Base-by-base conservation (phyloP, 1,139 yeast genomes). In the Sugiyamaella pinicola region DNA sequence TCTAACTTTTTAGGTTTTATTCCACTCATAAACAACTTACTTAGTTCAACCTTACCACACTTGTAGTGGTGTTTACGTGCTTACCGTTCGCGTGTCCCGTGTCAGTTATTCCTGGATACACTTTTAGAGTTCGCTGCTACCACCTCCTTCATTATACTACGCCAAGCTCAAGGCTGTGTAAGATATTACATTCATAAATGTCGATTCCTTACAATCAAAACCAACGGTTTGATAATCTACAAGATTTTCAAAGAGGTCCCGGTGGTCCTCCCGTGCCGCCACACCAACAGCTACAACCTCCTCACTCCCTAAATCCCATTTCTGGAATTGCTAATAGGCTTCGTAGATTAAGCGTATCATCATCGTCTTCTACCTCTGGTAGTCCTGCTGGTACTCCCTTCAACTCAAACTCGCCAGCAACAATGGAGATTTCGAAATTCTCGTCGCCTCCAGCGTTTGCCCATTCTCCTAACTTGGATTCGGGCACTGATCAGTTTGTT, bases 371-470 rank as follows among this genome's bases (percentile, higher is more conserved):
- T 2, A 18, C 47, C 17, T 43, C 55, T 1, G 15, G 43, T 17
- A 43, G 49, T 15, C 51, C 52, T 4, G 31, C 39, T 24, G 29
- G 29, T 18, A 51, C 55, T 4, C 54, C 57, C 1, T 45, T 40
- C 17, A 37, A 21, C 12, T 26, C 49, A 24, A 51, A 52, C 39
- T 52, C 61, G 21, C 59, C 60, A 3, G 56, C 56, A 6, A 42
- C 51, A 5, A 49, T 57, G 54, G 61, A 59, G 31, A 51, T 58
- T 19, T 31, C 52, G 18, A 46, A 51, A 49, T 59, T 58, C 47
- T 49, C 59, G 4, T 52, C 61, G n/a, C 38, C 49, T 13, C 21
- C 42, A 15, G 31, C 42, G 10, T 13, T 21, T 3, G 18, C 37
- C 19, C 39, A 42, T 7, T 19, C 44, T 15, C 33, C 42, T 13